Base-by-base conservation (phyloP, 768 basidiomycete species). In the Rhodocollybia butyracea region DNA sequence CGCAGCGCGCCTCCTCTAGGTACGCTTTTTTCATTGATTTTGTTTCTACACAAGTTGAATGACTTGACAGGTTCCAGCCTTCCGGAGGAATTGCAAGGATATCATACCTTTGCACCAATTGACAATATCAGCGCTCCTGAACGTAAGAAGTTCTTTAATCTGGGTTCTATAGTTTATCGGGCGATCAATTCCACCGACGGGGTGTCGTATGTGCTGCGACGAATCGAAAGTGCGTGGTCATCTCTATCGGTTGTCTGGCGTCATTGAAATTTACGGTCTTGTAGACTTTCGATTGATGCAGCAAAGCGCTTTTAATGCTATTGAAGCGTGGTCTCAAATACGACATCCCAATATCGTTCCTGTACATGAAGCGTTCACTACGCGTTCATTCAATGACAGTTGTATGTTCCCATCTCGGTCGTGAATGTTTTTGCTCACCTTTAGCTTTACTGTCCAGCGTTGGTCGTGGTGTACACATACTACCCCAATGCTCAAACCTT, bases 311-410 rank as follows among this genome's bases (percentile, higher is more conserved):
- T 95, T 99, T 63, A 73, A 72, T 12, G 72, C 84, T 8, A 87
- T 98, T 43, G 95, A 97, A 60, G 74, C 83, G 15, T 99, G 97
- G 97, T 83, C 85, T 1, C 77, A 81, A 41, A 76, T 98, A 54
- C 80, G 76, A 17, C 96, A 98, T 71, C 94, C 97, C 1, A 86
- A 82, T 59, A 86, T 99, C 57, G 84, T 96, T 15, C 70, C 82
- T 8, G 74, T 98, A 21, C 80, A 83, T 46, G 97, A 98, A 67
- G 97, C 96, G 0, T 98, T 99, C 73, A 98, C 97, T 0, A 96
- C 96, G 0, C 81, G 87, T 27, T 84, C 90, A 0, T 99, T 99
- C 69, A 84, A 85, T 53, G 97, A 98, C 67, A 88, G 86, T 61
- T 98, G 95, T 96, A 64, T 48, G 88, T 75, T 13, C 6, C 45